Percentiles rank a stretch among this genome's conserved stretches.
These are phyloP conservation scores for Solanum hybrid DNA, from an alignment of 305 asterid species.

Conservation along the genomic window DNA sequence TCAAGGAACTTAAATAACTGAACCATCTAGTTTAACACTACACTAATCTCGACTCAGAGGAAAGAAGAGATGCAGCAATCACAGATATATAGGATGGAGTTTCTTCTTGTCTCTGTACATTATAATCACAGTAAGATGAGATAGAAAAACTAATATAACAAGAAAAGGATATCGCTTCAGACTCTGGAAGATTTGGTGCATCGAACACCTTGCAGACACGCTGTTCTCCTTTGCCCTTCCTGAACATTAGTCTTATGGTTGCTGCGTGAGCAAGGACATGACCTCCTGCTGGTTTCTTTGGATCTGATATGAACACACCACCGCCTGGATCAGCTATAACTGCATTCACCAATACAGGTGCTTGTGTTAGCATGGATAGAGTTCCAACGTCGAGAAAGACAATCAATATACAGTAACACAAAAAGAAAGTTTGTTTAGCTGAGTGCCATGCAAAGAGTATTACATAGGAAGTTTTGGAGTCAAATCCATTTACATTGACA, in stretches of 20 bases:
- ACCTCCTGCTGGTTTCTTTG: conserved; percentile 97
- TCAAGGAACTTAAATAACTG: conserved; percentile 23
- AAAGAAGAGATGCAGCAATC: neutral
- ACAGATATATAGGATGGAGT: neutral
- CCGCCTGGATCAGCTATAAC: conserved; percentile 99
- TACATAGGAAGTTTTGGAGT: neutral
- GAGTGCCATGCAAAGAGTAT: neutral
- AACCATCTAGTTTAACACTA: neutral
- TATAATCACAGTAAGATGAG: neutral
- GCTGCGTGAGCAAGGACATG: conserved; percentile 99
- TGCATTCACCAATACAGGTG: conserved; percentile 27
- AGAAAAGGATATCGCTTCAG: conserved; percentile 89
- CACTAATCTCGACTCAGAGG: neutral
- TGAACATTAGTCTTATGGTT: conserved; percentile 87
- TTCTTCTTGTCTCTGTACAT: neutral
- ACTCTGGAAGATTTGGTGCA: conserved; percentile 95
- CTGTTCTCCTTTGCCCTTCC: conserved; percentile 99
- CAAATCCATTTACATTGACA: neutral
- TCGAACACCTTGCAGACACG: conserved; percentile 95
- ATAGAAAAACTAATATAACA: neutral
- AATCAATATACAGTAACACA: neutral
- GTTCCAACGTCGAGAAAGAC: neutral
- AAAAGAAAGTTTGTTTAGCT: neutral
- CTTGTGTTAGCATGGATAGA: neutral
- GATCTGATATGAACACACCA: conserved; percentile 88